Conservation (phyloP, 2,329 filamentous ascomycete genomes). For the Didymosphaeria variabile region DNA sequence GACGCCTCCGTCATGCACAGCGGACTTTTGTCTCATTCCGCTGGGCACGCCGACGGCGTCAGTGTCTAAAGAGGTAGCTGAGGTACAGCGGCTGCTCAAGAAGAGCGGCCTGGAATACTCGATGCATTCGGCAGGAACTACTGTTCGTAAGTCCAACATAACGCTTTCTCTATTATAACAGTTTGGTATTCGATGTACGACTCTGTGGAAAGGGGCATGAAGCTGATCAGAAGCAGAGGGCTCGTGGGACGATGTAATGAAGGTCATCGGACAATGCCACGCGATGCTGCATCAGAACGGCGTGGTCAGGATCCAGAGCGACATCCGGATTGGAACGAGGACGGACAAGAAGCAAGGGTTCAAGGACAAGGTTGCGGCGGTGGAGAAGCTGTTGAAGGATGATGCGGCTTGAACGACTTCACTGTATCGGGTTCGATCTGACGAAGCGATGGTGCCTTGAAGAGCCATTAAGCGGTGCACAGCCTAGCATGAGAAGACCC, state of each 20-base stretch:
- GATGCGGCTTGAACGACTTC: slow-evolving; percentile 41
- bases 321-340: slow-evolving; percentile 84
- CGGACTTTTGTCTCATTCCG: slow-evolving; percentile 91
- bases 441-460: not conserved
- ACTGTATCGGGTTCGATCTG: not conserved
- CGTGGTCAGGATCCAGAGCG: slow-evolving; percentile 77
- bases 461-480: not conserved
- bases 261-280: slow-evolving; percentile 53
- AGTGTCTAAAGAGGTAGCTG: slow-evolving; percentile 76
- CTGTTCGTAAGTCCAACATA: slow-evolving; percentile 69
- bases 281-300: slow-evolving; percentile 51
- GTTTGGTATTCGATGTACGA: too few relatives aligned
- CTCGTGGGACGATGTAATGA: slow-evolving; percentile 87
- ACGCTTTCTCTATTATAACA: slow-evolving; percentile 2
- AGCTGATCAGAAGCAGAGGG: slow-evolving; percentile 69
- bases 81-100: slow-evolving; percentile 85
- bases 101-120: slow-evolving; percentile 81
- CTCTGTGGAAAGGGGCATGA: too few relatives aligned
- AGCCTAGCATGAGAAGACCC: not conserved
- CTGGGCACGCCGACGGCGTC: slow-evolving; percentile 66
- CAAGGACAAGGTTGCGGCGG: slow-evolving; percentile 77
- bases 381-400: slow-evolving; percentile 60
- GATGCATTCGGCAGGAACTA: slow-evolving; percentile 95
- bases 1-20: slow-evolving; percentile 80
- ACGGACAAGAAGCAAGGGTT: slow-evolving; percentile 87